A percentile compares a stretch with the other conserved stretches of the same genome.
These are phyloP conservation scores for Halophytophthora batemanensis DNA, from an alignment of 352 stramenopile species.

Conservation along the genomic window DNA sequence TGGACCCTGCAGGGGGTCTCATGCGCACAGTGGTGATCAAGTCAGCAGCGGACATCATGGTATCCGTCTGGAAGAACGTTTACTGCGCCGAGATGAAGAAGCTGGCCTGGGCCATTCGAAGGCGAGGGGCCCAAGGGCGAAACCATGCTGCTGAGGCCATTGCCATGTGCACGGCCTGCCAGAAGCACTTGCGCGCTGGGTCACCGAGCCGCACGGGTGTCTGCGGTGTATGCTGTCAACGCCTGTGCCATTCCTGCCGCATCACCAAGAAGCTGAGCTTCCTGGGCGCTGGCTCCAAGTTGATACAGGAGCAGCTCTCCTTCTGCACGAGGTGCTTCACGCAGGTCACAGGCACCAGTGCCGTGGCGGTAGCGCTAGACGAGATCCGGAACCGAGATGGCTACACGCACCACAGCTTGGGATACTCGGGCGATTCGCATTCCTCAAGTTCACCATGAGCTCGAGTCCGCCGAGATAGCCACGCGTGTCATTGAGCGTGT, in stretches of 20 bases:
- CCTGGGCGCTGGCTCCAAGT: slow-evolving; percentile 12
- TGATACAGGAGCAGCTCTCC: slow-evolving; percentile 16
- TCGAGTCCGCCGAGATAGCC: too few relatives aligned
- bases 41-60: slow-evolving; percentile 27
- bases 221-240: slow-evolving; percentile 18
- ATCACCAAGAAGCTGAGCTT: slow-evolving; percentile 21
- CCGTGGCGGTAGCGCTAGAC: slow-evolving; percentile 12
- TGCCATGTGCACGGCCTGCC: slow-evolving; percentile 4
- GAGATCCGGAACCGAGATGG: slow-evolving; percentile 9
- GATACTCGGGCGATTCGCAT: too few relatives aligned
- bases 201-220: slow-evolving; percentile 1
- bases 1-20: slow-evolving; percentile 17
- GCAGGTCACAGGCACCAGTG: slow-evolving; percentile 7
- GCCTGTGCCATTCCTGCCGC: slow-evolving; percentile 16
- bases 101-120: slow-evolving; percentile 24
- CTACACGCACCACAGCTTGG: too few relatives aligned
- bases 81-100: slow-evolving; percentile 43
- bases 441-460: too few relatives aligned
- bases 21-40: slow-evolving; percentile 32
- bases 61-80: slow-evolving; percentile 26
- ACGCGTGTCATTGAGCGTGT: too few relatives aligned
- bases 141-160: too few relatives aligned
- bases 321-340: slow-evolving; percentile 22
- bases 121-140: neutral
- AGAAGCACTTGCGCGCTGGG: neutral